phyloP scores from a whole-genome alignment of 352 stramenopile genomes.

The Phytopythium kandeliae region DNA sequence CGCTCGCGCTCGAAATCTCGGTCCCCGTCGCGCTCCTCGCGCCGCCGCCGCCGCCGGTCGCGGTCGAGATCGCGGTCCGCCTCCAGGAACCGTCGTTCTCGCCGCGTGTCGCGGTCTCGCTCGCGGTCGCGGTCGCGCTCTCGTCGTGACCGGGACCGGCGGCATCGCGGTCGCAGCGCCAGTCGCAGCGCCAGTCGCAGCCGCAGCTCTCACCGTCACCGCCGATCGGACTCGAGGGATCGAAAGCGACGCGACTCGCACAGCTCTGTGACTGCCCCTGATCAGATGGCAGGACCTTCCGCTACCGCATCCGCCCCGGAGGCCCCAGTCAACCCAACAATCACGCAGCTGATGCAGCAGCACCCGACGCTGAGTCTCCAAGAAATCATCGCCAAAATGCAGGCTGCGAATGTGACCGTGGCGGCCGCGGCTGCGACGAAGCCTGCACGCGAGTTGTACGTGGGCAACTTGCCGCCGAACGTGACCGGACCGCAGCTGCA shows the following conservation, averaged over 20 bases:
- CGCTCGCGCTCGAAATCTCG: constrained; percentile 48
- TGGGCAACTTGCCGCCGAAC: constrained; percentile 81
- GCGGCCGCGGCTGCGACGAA: constrained; percentile 71
- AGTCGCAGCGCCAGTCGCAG: constrained; percentile 48
- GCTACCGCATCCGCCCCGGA: constrained; percentile 8
- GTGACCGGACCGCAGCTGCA: constrained; percentile 80
- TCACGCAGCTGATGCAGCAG: constrained; percentile 87
- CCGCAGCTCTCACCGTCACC: constrained; percentile 40
- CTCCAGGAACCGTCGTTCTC: constrained; percentile 28
- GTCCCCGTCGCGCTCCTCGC: constrained; percentile 49
- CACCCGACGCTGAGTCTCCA: constrained; percentile 86
- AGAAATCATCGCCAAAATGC: constrained; percentile 88
- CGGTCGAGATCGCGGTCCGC: constrained; percentile 46
- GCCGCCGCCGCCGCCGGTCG: constrained; percentile 41
- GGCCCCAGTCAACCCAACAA: constrained; percentile 60
- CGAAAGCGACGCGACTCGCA: constrained; percentile 41
- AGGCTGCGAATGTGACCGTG: constrained; percentile 71
- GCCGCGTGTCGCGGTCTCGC: constrained; percentile 20
- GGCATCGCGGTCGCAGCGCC: constrained; percentile 34
- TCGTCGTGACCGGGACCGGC: constrained; percentile 33
- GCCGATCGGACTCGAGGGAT: constrained; percentile 59
- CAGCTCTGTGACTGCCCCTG: constrained; percentile 37
- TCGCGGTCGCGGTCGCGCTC: constrained; percentile 50
- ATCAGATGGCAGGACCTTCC: constrained; percentile 23
- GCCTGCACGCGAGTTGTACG: constrained; percentile 76